phyloP scores from a whole-genome alignment of 306 rosid species.

The Pyrus communis region DNA sequence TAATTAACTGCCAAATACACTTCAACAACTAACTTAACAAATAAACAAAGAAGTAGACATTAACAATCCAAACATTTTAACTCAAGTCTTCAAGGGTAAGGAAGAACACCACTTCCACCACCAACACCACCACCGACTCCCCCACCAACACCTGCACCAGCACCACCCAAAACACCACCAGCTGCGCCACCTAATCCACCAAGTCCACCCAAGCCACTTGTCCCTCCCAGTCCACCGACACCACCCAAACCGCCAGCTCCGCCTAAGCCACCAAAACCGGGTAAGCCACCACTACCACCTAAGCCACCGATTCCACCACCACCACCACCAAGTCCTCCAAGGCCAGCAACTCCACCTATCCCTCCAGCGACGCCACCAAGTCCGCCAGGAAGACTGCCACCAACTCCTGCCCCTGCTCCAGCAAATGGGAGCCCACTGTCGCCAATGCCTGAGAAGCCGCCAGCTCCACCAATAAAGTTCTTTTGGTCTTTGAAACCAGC shows the following conservation, averaged over 20 bases:
- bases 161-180: slow-evolving; percentile 19
- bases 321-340: slow-evolving; percentile 15
- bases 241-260: slow-evolving; percentile 25
- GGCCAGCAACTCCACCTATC: slow-evolving; percentile 11
- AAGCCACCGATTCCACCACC: not conserved
- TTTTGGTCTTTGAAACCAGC: slow-evolving; percentile 58
- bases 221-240: slow-evolving; percentile 2
- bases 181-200: slow-evolving; percentile 3
- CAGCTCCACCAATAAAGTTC: slow-evolving; percentile 66
- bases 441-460: slow-evolving; percentile 56
- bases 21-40: not conserved
- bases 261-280: slow-evolving; percentile 20
- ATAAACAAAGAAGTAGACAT: not conserved
- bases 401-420: slow-evolving; percentile 50
- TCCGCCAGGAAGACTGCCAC: slow-evolving; percentile 18
- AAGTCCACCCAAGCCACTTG: slow-evolving; percentile 9
- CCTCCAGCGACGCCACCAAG: slow-evolving; percentile 17
- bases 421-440: slow-evolving; percentile 50
- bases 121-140: slow-evolving; percentile 20
- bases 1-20: not conserved
- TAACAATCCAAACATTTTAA: not conserved
- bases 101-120: slow-evolving; percentile 29
- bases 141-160: slow-evolving; percentile 13
- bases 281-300: slow-evolving; percentile 33
- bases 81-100: slow-evolving; percentile 39